Conservation (phyloP, 2,329 filamentous ascomycete genomes). For the Aspergillus sp. region DNA sequence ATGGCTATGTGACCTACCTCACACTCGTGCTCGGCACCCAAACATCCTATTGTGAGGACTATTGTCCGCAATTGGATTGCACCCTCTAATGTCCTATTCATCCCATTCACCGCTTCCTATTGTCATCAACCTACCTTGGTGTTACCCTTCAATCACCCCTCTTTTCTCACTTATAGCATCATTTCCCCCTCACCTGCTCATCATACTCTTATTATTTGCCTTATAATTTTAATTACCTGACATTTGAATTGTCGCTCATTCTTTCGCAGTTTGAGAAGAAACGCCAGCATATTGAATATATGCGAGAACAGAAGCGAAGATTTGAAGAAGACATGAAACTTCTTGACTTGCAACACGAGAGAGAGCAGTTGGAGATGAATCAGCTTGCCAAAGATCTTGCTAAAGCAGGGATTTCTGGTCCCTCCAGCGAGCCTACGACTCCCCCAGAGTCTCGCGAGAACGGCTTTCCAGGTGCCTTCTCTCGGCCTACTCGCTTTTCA, state of each 20-base stretch:
- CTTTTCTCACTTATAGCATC: neutral
- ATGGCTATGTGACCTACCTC: neutral
- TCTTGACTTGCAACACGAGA: conserved; percentile 79
- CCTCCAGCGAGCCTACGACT: conserved; percentile 92
- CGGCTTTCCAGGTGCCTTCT: conserved; percentile 76
- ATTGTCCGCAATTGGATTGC: neutral
- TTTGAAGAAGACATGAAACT: conserved; percentile 93
- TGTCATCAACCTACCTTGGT: neutral
- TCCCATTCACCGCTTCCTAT: neutral
- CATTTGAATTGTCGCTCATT: conserved; percentile 37
- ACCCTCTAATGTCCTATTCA: neutral
- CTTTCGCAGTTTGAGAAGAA: conserved; percentile 80
- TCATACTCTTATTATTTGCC: neutral
- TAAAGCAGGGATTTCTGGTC: conserved; percentile 60
- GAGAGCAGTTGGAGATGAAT: conserved; percentile 78
- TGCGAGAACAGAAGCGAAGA: conserved; percentile 81
- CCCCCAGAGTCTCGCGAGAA: conserved; percentile 88
- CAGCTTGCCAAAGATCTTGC: conserved; percentile 79
- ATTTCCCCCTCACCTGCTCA: conserved; percentile 5
- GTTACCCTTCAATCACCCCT: neutral
- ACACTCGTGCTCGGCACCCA: neutral
- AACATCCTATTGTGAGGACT: neutral
- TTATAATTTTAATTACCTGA: neutral
- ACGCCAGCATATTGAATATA: conserved; percentile 84
- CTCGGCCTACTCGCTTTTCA: conserved; percentile 83